These are phyloP conservation scores for Cercospora sesami DNA, from an alignment of 2,329 filamentous ascomycete genomes.

Conservation along the genomic window DNA sequence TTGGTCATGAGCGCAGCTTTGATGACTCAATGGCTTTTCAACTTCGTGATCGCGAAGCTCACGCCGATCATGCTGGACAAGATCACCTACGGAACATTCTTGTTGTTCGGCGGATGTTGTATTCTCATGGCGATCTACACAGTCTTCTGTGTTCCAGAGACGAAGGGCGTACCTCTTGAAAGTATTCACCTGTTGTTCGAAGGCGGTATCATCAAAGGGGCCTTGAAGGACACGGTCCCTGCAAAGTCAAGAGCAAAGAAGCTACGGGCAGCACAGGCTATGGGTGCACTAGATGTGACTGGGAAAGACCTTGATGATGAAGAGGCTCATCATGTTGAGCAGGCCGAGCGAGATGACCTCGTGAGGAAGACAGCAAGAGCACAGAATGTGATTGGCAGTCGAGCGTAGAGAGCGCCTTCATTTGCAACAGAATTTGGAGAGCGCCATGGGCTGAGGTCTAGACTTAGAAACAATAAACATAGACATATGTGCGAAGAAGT, in stretches of 20 bases:
- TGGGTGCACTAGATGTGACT: constrained; percentile 35
- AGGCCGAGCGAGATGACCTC: constrained; percentile 11
- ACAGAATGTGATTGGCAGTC: not conserved
- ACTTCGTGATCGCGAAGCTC: constrained; percentile 38
- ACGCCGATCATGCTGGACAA: constrained; percentile 46
- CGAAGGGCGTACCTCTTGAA: constrained; percentile 47
- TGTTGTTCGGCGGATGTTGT: constrained; percentile 44
- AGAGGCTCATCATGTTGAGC: constrained; percentile 20
- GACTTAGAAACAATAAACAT: not conserved
- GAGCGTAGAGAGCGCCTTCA: not conserved
- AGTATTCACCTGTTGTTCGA: constrained; percentile 47
- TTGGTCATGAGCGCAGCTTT: constrained; percentile 47
- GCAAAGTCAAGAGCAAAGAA: constrained; percentile 41
- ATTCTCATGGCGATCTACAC: constrained; percentile 47
- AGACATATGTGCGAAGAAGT: not conserved
- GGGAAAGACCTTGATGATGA: constrained; percentile 18
- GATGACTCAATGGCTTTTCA: constrained; percentile 51
- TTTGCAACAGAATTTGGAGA: not conserved
- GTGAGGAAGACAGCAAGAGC: constrained; percentile 8
- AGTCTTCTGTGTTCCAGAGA: constrained; percentile 47
- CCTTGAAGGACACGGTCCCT: constrained; percentile 43
- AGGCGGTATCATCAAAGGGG: constrained; percentile 44
- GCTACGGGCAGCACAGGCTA: constrained; percentile 37
- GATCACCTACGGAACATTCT: constrained; percentile 48
- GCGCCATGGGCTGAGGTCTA: not conserved